Evolutionary conservation across 345 rosid genomes (phyloP), one percentile per base, ranked within the genome.

Genomic region (Eucalyptus brandiana): DNA sequence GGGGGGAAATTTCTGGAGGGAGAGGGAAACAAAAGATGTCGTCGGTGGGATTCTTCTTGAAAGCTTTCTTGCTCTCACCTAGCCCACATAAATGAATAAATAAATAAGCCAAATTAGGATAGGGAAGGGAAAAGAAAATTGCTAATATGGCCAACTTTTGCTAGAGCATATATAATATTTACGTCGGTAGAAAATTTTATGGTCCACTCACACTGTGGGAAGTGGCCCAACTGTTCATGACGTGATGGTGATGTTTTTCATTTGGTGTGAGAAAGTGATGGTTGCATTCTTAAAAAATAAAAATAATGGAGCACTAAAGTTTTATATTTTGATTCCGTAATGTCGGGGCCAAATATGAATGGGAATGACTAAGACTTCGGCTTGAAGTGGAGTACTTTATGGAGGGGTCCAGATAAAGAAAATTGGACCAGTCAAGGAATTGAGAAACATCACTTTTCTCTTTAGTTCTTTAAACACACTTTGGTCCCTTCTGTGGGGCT

Each of bases 11-110:
- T 18, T 21, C 86, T 56, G 90, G 90, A 80, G 88, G 90, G 60
- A 51, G 89, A 54, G 60, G 67, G 58, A 56, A 30, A n/a, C 6
- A 48, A 30, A 44, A 32, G 14, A 80, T 53, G 49, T 89, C 91
- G 93, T 92, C 91, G 95, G 93, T 92, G 94, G 94, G 94, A 89
- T 90, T 91, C 89, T 91, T 92, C 91, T 88, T 86, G 62, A 15
- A 83, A 51, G 90, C 86, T 89, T 88, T 87, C 65, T 48, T 14
- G 7, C 49, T 89, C 89, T 87, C 76, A 28, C 44, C 44, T 37
- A 11, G 83, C 83, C 47, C 83, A 11, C 47, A 40, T 21, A 37
- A 76, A 40, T 21, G 21, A 76, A 37, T 11, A 40, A 76, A 37
- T 5, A 62, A 28, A 76, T 26, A 83, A 83, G n/a, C 14, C 37